Percentiles rank a stretch among this genome's conserved stretches.
Evolutionary conservation across 495 filamentous ascomycete species (phyloP).

Genomic region (Talaromyces wortmannii): DNA sequence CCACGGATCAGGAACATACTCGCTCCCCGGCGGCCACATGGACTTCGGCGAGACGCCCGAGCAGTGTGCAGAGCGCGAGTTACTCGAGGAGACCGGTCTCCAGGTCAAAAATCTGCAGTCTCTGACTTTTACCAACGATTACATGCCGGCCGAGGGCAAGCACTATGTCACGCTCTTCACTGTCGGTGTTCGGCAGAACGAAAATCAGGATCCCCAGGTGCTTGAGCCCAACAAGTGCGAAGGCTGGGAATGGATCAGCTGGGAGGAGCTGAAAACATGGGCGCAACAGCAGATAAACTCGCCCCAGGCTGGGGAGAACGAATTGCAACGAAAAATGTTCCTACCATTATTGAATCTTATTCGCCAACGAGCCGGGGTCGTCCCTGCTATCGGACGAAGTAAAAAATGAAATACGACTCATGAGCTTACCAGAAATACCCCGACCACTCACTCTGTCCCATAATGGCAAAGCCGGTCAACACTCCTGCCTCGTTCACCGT

Average conservation of each 20-base stretch:
- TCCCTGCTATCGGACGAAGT: neutral
- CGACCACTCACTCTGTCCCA: too few relatives aligned
- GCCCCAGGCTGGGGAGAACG: slow-evolving; percentile 7
- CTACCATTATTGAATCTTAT: slow-evolving; percentile 48
- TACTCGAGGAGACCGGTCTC: slow-evolving; percentile 61
- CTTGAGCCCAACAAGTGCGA: slow-evolving; percentile 62
- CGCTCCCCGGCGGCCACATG: slow-evolving; percentile 63
- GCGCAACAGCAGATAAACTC: slow-evolving; percentile 20
- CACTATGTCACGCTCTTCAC: slow-evolving; percentile 67
- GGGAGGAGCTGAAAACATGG: slow-evolving; percentile 29
- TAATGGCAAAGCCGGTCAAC: too few relatives aligned
- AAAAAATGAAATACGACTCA: too few relatives aligned
- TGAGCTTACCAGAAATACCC: too few relatives aligned
- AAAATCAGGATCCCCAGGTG: slow-evolving; percentile 31
- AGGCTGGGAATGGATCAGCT: slow-evolving; percentile 54
- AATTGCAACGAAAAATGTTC: slow-evolving; percentile 38
- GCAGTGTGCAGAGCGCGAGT: slow-evolving; percentile 55
- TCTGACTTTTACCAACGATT: slow-evolving; percentile 51
- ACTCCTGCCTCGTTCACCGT: too few relatives aligned
- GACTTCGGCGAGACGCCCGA: slow-evolving; percentile 55
- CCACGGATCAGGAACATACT: slow-evolving; percentile 44
- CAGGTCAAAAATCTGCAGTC: slow-evolving; percentile 36
- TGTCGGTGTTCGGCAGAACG: slow-evolving; percentile 30
- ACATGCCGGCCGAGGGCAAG: slow-evolving; percentile 43
- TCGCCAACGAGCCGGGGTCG: slow-evolving; percentile 30